Percentiles rank a stretch among this genome's conserved stretches.
phyloP scores from a whole-genome alignment of 371 early-diverging fungal genomes.

The Lichtheimia hyalospora region DNA sequence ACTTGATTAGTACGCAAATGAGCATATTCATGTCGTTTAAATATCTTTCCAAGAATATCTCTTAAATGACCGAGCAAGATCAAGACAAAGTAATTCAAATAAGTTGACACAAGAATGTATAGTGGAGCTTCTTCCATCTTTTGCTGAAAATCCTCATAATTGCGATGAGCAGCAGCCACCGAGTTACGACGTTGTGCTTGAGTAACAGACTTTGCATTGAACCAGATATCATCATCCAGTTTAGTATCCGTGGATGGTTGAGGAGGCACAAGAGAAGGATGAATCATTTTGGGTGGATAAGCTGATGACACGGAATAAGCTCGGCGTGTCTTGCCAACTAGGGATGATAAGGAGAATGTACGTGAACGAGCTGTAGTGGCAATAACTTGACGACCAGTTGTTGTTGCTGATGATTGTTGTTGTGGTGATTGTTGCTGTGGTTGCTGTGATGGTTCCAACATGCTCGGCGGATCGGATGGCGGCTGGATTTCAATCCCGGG shows the following conservation, averaged over 20 bases:
- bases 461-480: background rate
- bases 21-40: slow-evolving; percentile 67
- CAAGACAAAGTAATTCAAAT: slow-evolving; percentile 93
- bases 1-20: slow-evolving; percentile 76
- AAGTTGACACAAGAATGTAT: slow-evolving; percentile 89
- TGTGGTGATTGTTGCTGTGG: background rate
- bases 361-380: slow-evolving; percentile 24
- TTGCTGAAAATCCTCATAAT: slow-evolving; percentile 25
- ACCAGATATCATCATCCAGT: slow-evolving; percentile 17
- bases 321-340: slow-evolving; percentile 45
- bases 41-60: slow-evolving; percentile 85
- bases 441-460: background rate
- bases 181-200: slow-evolving; percentile 52
- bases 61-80: slow-evolving; percentile 93
- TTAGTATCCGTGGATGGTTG: slow-evolving; percentile 6
- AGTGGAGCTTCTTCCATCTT: slow-evolving; percentile 48
- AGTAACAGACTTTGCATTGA: slow-evolving; percentile 23
- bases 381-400: too few species aligned
- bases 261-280: slow-evolving; percentile 21
- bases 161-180: slow-evolving; percentile 41
- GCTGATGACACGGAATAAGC: slow-evolving; percentile 53
- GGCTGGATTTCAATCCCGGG: slow-evolving; percentile 15
- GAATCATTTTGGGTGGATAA: slow-evolving; percentile 33
- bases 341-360: slow-evolving; percentile 37
- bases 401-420: background rate